Percentiles rank a stretch among this genome's conserved stretches.
These are phyloP conservation scores for Eimeria maxima DNA, from an alignment of 169 alveolate species.

Conservation along the genomic window DNA sequence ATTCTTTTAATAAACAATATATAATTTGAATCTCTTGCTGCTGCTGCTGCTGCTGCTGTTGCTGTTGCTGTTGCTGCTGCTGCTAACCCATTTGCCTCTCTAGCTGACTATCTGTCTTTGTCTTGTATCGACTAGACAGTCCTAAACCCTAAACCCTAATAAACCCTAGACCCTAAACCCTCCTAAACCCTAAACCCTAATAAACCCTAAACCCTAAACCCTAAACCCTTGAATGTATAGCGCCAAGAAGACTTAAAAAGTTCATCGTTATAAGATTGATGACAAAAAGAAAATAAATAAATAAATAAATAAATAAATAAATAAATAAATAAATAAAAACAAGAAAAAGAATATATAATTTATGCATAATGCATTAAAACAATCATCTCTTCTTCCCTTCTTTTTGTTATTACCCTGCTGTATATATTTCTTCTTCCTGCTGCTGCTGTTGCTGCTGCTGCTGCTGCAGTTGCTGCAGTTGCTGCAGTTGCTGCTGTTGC, in stretches of 20 bases:
- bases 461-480: too few relatives aligned
- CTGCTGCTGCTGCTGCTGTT: too few relatives aligned
- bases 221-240: background rate
- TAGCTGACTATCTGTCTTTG: too few relatives aligned
- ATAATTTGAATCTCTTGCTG: background rate
- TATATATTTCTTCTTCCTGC: too few relatives aligned
- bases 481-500: too few relatives aligned
- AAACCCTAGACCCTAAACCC: too few relatives aligned
- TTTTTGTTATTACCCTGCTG: too few relatives aligned
- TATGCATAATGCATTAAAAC: too few relatives aligned
- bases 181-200: background rate
- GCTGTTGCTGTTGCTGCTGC: background rate
- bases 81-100: background rate
- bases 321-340: too few relatives aligned
- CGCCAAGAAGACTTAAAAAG: background rate
- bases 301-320: background rate
- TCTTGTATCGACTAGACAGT: background rate
- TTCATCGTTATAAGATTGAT: background rate
- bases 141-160: background rate
- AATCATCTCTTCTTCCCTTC: too few relatives aligned
- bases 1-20: background rate
- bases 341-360: too few relatives aligned
- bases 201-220: constrained; percentile 13
- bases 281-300: background rate
- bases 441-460: too few relatives aligned